phyloP scores from a whole-genome alignment of 2,329 filamentous ascomycete species.

The Colletotrichum tropicicola region DNA sequence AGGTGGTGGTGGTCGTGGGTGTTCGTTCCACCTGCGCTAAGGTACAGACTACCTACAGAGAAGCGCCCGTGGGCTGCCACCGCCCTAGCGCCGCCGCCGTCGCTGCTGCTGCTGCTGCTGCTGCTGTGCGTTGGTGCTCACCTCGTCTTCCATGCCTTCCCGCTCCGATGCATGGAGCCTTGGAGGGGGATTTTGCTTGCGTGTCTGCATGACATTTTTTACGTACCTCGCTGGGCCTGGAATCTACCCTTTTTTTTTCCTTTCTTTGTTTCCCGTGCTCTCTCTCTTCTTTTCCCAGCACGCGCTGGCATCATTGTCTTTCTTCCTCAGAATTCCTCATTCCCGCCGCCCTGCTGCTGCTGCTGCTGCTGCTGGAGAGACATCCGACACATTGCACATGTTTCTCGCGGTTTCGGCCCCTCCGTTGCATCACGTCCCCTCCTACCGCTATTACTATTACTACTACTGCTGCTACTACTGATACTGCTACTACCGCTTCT shows the following conservation, averaged over 20 bases:
- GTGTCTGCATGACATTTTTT: neutral
- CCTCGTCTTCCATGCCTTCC: neutral
- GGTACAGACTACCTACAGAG: neutral
- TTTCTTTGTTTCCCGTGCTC: neutral
- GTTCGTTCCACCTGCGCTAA: too few relatives aligned
- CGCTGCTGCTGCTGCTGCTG: too few relatives aligned
- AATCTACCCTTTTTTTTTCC: neutral
- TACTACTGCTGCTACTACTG: too few relatives aligned
- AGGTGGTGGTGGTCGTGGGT: too few relatives aligned
- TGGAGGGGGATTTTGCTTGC: neutral
- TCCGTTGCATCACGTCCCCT: neutral
- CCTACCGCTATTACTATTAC: too few relatives aligned
- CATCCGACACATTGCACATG: too few relatives aligned
- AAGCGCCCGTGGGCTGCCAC: neutral
- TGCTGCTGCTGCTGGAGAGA: too few relatives aligned
- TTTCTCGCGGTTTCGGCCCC: too few relatives aligned
- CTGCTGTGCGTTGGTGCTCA: too few relatives aligned
- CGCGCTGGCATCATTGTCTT: neutral
- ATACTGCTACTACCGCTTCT: too few relatives aligned
- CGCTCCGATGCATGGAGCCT: conserved; percentile 12
- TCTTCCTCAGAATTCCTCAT: too few relatives aligned
- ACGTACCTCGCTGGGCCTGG: neutral
- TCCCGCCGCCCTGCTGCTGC: too few relatives aligned
- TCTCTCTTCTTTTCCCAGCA: neutral
- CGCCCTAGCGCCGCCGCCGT: conserved; percentile 9